phyloP scores from a whole-genome alignment of 352 stramenopile genomes.

The Phytophthora rubi region DNA sequence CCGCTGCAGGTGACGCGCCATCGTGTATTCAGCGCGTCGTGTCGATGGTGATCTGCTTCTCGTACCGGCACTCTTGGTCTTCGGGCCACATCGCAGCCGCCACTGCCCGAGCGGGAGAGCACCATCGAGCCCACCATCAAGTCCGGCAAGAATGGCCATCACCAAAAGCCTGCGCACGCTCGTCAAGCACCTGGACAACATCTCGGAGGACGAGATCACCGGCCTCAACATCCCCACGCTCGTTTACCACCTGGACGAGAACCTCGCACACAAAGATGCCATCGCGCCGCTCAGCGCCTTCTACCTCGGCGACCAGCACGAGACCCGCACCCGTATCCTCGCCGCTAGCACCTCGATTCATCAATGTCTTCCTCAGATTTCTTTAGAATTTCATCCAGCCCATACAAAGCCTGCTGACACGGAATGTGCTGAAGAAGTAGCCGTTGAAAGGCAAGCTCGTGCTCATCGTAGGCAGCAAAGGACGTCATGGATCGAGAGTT shows the following conservation, averaged over 20 bases:
- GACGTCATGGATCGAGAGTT: conserved; percentile 41
- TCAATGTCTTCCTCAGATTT: no score
- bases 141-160: conserved; percentile 95
- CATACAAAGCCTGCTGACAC: conserved; percentile 18
- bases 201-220: conserved; percentile 93
- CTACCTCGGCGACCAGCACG: conserved; percentile 68
- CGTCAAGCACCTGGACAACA: conserved; percentile 95
- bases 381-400: no score
- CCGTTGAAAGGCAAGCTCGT: conserved; percentile 42
- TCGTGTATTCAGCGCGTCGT: no score
- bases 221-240: conserved; percentile 95
- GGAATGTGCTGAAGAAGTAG: conserved; percentile 34
- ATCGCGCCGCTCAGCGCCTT: conserved; percentile 87
- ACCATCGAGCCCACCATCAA: conserved; percentile 74
- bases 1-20: no score
- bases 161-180: conserved; percentile 94
- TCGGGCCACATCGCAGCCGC: no score
- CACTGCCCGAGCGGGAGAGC: no score
- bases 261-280: conserved; percentile 80
- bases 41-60: no score
- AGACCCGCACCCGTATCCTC: conserved; percentile 91
- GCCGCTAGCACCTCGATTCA: conserved; percentile 16
- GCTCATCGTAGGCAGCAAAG: conserved; percentile 45
- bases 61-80: no score
- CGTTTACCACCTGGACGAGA: conserved; percentile 89